Evolutionary conservation across 345 rosid species (phyloP).

Genomic region (Euphorbia tirucalli): DNA sequence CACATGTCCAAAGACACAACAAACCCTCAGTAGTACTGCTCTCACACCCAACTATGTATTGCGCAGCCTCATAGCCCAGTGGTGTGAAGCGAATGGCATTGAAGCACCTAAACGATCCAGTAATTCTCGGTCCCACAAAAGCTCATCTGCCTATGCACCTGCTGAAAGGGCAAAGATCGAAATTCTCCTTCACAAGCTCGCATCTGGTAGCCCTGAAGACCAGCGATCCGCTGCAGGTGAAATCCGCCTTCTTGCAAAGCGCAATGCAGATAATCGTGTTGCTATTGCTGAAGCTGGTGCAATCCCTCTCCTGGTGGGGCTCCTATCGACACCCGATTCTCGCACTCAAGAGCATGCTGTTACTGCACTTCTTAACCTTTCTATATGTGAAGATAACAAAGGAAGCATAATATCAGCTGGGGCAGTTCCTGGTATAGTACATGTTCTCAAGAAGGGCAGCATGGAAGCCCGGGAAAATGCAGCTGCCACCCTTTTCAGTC

Average conservation of each 20-base stretch:
- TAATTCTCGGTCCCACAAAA: slow-evolving; percentile 59
- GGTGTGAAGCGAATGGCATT: slow-evolving; percentile 90
- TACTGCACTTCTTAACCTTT: slow-evolving; percentile 91
- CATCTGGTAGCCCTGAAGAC: slow-evolving; percentile 69
- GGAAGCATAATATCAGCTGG: slow-evolving; percentile 80
- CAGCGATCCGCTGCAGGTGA: slow-evolving; percentile 86
- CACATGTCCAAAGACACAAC: slow-evolving; percentile 98
- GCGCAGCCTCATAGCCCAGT: slow-evolving; percentile 95
- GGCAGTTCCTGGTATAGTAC: slow-evolving; percentile 93
- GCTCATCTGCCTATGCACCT: slow-evolving; percentile 57
- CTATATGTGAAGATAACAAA: slow-evolving; percentile 95
- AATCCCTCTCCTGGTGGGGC: slow-evolving; percentile 80
- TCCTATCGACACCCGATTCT: slow-evolving; percentile 79
- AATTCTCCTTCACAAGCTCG: slow-evolving; percentile 73
- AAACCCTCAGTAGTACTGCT: slow-evolving; percentile 55
- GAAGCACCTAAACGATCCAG: slow-evolving; percentile 87
- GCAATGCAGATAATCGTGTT: slow-evolving; percentile 91
- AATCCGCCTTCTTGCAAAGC: slow-evolving; percentile 95
- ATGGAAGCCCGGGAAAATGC: slow-evolving; percentile 99
- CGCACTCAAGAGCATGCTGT: slow-evolving; percentile 95
- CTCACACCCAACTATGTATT: slow-evolving; percentile 88
- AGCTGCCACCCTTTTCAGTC: slow-evolving; percentile 96
- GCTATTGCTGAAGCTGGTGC: slow-evolving; percentile 99
- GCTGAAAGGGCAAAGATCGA: slow-evolving; percentile 74
- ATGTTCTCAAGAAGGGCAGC: slow-evolving; percentile 92